Evolutionary conservation across 805 yeast genomes (phyloP), one percentile per base, ranked within the genome.

Genomic region (Komagataella phaffii): DNA sequence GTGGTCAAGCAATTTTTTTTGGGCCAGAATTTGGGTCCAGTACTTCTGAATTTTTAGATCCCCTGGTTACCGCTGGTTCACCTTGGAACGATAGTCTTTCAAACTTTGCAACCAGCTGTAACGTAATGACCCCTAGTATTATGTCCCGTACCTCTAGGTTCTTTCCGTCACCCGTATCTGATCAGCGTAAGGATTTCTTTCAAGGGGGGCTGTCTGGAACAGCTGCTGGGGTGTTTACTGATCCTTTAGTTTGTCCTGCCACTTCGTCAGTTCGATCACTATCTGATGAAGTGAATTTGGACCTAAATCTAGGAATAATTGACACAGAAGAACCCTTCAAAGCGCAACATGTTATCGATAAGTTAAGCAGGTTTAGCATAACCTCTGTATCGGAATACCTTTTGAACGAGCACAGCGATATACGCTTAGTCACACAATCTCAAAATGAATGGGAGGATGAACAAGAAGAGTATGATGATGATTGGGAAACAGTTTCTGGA

Each of bases 91-190:
- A 30, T 30, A 30, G 14, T 30, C 14, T 30, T 30, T 14, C 40
- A 30, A 30, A 14, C 12, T 30, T 30, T 30, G 40, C 40, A 30
- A 8, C 40, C 40, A 14, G 14, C 3, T 10, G 40, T 8, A 30
- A 30, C 14, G 10, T 30, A 10, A 30, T 30, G 40, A 30, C 40
- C 14, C 40, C 40, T 8, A 30, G 40, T 30, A 10, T 30, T 2
- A 52, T 55, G 43, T 57, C 56, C 44, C 53, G 66, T 18, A 61
- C 62, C 58, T 63, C 70, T 3, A 54, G 71, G 23, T 66, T 67
- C 50, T 67, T 67, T 50, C 71, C 71, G 2, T 63, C 67, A 40
- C 70, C 70, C 3, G 50, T 56, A 3, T 44, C 54, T 6, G 66
- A 61, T 19, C 61, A 58, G 18, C 54, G 55, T 8, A 51, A 50